Base-by-base conservation (phyloP, 2,329 filamentous ascomycete species). In the Alternaria sp. region DNA sequence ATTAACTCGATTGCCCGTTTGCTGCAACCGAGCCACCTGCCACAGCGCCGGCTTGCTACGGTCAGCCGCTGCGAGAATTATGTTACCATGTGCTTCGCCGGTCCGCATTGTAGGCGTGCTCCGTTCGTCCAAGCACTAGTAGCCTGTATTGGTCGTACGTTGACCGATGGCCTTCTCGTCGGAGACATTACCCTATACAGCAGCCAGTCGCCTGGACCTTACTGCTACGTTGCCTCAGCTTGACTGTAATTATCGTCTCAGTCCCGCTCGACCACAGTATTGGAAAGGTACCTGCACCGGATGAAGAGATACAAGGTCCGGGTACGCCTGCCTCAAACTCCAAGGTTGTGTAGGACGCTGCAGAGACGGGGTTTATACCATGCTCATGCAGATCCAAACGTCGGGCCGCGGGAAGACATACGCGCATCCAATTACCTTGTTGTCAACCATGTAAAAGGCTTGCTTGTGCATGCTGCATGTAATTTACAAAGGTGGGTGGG, bases 351-450 rank as follows among this genome's bases (percentile, higher is more conserved):
- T 65, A 63, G 64, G 66, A 65, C 28, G 49, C 68, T 74, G 72
- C 70, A 75, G 44, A 58, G 66, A 67, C 73, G 64, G 68, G 73
- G 74, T 68, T 70, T 46, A 63, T 73, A 65, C 73, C 74, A 76
- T 74, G 71, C 66, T 67, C 70, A 66, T 76, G 76, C 76, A 77
- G 76, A 76, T 77, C 75, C 56, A 75, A 67, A 67, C 67, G 64
- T 62, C 71, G 75, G 74, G 66, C 71, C 72, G 73, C 69, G 71
- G 75, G 68, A 71, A 43, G 20, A 59, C 61, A 65, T 75, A 72
- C 75, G 74, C 75, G 72, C 69, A 40, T 61, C 73, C 67, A 71
- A 71, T 75, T 45, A 53, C 46, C 30, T 56, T 55, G 52, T 12
- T 44, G 45, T 56, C 49, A 58, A 54, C 63, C 50, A 67, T 70